A percentile compares a stretch with the other conserved stretches of the same genome.
phyloP scores from a whole-genome alignment of 805 yeast genomes.

The Hanseniaspora guilliermondii region DNA sequence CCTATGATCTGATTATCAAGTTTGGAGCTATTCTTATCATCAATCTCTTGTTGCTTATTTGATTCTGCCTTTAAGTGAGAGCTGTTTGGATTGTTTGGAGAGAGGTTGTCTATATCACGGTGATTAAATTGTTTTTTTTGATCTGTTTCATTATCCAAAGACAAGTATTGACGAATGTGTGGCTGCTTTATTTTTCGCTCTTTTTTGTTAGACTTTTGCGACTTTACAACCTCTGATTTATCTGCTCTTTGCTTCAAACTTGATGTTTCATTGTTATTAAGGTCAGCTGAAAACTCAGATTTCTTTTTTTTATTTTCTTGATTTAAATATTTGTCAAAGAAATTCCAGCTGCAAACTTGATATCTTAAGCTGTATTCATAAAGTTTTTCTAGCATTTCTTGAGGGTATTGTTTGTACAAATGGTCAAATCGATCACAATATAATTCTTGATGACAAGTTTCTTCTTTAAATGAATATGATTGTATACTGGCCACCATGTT shows the following conservation, averaged over 20 bases:
- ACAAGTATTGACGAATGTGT: not conserved
- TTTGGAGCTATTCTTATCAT: not conserved
- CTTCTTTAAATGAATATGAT: not conserved
- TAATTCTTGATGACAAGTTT: not conserved
- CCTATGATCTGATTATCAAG: not conserved
- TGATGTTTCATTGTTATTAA: not conserved
- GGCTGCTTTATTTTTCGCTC: not conserved
- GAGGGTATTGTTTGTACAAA: not conserved
- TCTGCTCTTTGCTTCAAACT: too few species aligned
- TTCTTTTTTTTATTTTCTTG: not conserved
- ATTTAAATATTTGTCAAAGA: slow-evolving; percentile 1
- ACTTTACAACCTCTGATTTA: too few species aligned
- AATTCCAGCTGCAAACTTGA: not conserved
- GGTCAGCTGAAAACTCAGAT: not conserved
- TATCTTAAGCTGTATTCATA: not conserved
- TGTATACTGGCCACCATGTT: slow-evolving; percentile 1
- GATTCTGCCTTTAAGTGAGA: not conserved
- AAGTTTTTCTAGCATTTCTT: not conserved
- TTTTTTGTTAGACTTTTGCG: slow-evolving; percentile 5
- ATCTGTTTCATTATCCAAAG: not conserved
- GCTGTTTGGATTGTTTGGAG: not conserved
- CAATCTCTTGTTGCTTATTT: not conserved
- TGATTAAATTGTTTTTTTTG: not conserved
- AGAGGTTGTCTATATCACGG: not conserved
- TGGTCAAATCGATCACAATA: not conserved